Base-by-base conservation (phyloP, 768 basidiomycete genomes). In the Paxillus involutus region DNA sequence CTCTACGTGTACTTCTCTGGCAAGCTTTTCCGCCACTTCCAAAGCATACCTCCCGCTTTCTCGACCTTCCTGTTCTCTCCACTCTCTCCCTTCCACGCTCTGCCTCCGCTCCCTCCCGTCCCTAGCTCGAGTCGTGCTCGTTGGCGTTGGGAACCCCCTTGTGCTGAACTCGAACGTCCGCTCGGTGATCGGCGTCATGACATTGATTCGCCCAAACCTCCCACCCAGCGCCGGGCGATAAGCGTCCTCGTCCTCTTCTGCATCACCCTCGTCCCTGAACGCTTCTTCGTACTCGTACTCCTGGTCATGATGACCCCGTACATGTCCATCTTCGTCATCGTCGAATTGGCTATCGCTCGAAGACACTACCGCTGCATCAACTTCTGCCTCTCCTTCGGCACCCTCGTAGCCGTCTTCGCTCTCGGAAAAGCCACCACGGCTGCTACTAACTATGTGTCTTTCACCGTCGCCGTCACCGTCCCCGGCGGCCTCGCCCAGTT, bases 121-220 rank as follows among this genome's bases (percentile, higher is more conserved):
- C 66, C 86, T 35, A 76, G 79, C 16, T 80, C 81, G 19, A 82
- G 75, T 53, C 68, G 77, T 59, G 77, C 80, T 36, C 79, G 66
- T 61, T 59, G 74, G 56, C 55, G 71, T 63, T 44, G 72, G 70
- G 39, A 72, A 61, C 21, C 68, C 68, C 54, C 83, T 76, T 14
- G 83, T 88, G 60, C 84, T 88, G 66, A 78, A 95, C 70, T 98
- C 97, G 63, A 83, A 82, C 10, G 97, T 98, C 40, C 95, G 80
- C 71, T 99, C 97, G 12, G 92, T 92, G 70, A 98, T 98, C 3
- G 97, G 96, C 9, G 96, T 98, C 94, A 99, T 94, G 52, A 95
- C 86, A 64, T 89, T 86, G 72, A 98, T 90, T 53, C 81, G 78
- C 35, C 88, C 89, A 65, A 91, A 89, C 26, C 90, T 82, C 16